Base-by-base conservation (phyloP, 441 rosid species). In the Iberis amara region DNA sequence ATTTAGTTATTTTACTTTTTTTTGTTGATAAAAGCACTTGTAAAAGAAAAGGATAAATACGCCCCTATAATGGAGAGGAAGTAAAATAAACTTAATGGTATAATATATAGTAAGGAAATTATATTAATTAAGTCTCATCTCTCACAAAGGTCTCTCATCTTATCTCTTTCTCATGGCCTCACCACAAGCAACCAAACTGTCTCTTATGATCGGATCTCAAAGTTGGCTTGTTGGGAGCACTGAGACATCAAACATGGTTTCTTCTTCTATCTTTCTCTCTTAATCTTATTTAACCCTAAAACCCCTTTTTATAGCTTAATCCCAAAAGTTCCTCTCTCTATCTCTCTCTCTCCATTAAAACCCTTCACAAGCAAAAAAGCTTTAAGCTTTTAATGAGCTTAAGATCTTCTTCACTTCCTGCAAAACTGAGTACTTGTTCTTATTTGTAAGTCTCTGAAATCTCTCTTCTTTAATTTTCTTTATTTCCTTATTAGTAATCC, bases 151-250 rank as follows among this genome's bases (percentile, higher is more conserved):
- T 31, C 52, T 59, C 63, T 31, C 61, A 66, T 68, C 61, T 67
- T 66, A 56, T 69, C 73, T 58, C 71, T 65, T 48, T 52, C 75
- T 35, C 30, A 59, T 65, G 89, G 87, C 91, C 76, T 76, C 96
- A 61, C 65, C 88, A 56, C 82, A 84, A 63, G 91, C 86, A 89
- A 86, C 97, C 96, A 74, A 78, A 59, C 80, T 82, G 94, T 89
- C 96, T 73, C 94, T 79, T 80, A 86, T 79, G 83, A 81, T 80
- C 74, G 43, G 57, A 70, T 76, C 79, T 70, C 70, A 47, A 60
- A 57, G 76, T 68, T 76, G 77, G 66, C 76, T 69, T 85, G 95
- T 79, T 79, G 92, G 89, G 59, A 68, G 68, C 77, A 61, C 80
- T 31, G 80, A 69, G 73, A 80, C 86, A 81, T 62, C 59, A 58